A percentile compares a stretch with the other conserved stretches of the same genome.
These are phyloP conservation scores for Phytophthora macrochlamydospora DNA, from an alignment of 352 stramenopile species.

Conservation along the genomic window DNA sequence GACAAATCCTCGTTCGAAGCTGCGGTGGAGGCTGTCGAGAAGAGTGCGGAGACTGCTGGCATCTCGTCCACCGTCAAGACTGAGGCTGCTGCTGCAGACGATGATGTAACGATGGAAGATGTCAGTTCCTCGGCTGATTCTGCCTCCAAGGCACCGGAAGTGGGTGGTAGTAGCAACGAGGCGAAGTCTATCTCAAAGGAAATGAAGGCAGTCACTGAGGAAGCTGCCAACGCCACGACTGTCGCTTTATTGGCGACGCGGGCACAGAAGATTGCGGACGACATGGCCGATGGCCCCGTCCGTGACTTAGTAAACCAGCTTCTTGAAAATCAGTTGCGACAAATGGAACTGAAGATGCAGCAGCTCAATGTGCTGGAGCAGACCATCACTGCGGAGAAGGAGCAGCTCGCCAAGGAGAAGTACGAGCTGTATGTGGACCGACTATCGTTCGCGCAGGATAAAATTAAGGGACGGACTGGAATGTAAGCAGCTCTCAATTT, in stretches of 20 bases:
- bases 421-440: slow-evolving; percentile 81
- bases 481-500: not conserved
- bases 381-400: slow-evolving; percentile 30
- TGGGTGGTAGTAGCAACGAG: slow-evolving; percentile 2
- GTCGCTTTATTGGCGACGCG: slow-evolving; percentile 62
- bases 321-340: slow-evolving; percentile 68
- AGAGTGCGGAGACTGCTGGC: slow-evolving; percentile 44
- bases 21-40: slow-evolving; percentile 44
- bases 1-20: slow-evolving; percentile 34
- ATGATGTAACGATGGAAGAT: slow-evolving; percentile 55
- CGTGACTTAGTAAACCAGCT: slow-evolving; percentile 63
- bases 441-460: slow-evolving; percentile 61
- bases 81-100: slow-evolving; percentile 35
- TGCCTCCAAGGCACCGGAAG: slow-evolving; percentile 4
- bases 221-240: slow-evolving; percentile 66
- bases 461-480: slow-evolving; percentile 37
- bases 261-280: slow-evolving; percentile 50
- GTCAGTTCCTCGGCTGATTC: slow-evolving; percentile 11
- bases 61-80: slow-evolving; percentile 45
- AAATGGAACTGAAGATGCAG: slow-evolving; percentile 85
- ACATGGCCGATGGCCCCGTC: slow-evolving; percentile 47
- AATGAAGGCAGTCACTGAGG: slow-evolving; percentile 59
- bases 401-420: slow-evolving; percentile 63
- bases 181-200: slow-evolving; percentile 45
- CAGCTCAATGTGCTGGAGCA: slow-evolving; percentile 66